phyloP scores from a whole-genome alignment of 306 rosid genomes.

The Senna tora region DNA sequence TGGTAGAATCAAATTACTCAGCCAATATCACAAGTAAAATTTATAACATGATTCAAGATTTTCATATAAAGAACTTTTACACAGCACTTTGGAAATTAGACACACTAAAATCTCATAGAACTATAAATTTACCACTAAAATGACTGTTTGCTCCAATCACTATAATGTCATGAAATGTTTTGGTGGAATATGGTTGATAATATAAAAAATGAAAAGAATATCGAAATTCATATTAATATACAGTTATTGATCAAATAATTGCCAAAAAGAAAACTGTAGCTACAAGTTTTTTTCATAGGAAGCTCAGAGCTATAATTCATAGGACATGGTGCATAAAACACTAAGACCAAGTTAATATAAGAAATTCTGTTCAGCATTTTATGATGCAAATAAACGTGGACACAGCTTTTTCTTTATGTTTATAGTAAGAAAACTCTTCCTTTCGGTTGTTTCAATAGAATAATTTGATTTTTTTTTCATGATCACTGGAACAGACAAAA shows the following conservation, averaged over 20 bases:
- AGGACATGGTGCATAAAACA: not conserved
- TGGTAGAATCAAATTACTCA: not conserved
- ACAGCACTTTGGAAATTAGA: not conserved
- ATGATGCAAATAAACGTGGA: too few species aligned
- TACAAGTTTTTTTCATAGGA: not conserved
- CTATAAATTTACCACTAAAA: not conserved
- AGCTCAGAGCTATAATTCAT: not conserved
- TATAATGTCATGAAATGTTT: not conserved
- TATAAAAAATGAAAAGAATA: constrained; percentile 2
- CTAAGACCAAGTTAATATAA: not conserved
- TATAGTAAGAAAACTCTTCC: not conserved
- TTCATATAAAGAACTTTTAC: not conserved
- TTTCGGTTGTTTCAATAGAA: not conserved
- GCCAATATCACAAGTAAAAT: not conserved
- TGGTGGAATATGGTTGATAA: not conserved
- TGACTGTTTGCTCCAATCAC: not conserved
- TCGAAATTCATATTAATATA: not conserved
- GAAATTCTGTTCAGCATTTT: not conserved
- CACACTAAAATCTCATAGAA: not conserved
- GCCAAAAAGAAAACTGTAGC: not conserved
- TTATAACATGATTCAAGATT: not conserved
- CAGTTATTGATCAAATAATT: not conserved
- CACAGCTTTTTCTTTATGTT: not conserved
- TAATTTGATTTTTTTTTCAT: not conserved
- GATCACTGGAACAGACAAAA: not conserved